Evolutionary conservation across 2,329 filamentous ascomycete genomes (phyloP).

Genomic region (Pleoardoris graminearum): DNA sequence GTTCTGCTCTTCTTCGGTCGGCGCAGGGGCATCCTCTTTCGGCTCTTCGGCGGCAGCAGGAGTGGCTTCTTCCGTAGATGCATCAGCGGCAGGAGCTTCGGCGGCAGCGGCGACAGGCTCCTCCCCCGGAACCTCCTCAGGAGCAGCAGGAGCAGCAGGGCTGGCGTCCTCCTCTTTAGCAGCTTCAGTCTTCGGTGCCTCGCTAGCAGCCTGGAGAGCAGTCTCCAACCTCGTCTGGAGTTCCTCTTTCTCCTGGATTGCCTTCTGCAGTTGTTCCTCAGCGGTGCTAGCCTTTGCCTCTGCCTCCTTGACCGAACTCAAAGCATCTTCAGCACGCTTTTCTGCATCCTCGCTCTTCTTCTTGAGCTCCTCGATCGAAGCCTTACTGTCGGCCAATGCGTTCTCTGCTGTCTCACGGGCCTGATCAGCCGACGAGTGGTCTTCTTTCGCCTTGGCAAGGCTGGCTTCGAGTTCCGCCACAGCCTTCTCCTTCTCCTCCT

Average conservation of each 20-base stretch:
- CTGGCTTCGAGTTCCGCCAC: slow-evolving; percentile 40
- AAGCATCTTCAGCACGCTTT: slow-evolving; percentile 5
- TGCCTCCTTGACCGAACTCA: slow-evolving; percentile 4
- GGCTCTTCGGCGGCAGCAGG: background rate
- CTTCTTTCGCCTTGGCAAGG: slow-evolving; percentile 1
- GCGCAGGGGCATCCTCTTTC: slow-evolving; percentile 3
- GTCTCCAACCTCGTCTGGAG: slow-evolving; percentile 16
- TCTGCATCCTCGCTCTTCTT: slow-evolving; percentile 6
- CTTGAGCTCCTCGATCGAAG: background rate
- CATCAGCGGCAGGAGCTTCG: slow-evolving; percentile 1
- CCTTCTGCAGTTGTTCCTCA: slow-evolving; percentile 3
- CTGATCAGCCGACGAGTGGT: background rate
- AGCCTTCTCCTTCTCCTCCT: background rate
- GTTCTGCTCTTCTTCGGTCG: background rate
- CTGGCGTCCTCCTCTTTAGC: slow-evolving; percentile 3
- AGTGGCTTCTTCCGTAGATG: slow-evolving; percentile 2
- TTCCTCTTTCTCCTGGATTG: slow-evolving; percentile 9
- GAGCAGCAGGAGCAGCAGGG: background rate
- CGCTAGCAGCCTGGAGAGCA: slow-evolving; percentile 9
- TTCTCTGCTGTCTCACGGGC: slow-evolving; percentile 1
- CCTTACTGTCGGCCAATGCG: slow-evolving; percentile 2
- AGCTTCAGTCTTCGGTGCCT: slow-evolving; percentile 1
- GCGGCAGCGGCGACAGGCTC: no score
- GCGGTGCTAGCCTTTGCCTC: slow-evolving; percentile 1
- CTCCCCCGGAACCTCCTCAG: background rate